Base-by-base conservation (phyloP, 208 protist species). In the Acanthamoeba castellanii region DNA sequence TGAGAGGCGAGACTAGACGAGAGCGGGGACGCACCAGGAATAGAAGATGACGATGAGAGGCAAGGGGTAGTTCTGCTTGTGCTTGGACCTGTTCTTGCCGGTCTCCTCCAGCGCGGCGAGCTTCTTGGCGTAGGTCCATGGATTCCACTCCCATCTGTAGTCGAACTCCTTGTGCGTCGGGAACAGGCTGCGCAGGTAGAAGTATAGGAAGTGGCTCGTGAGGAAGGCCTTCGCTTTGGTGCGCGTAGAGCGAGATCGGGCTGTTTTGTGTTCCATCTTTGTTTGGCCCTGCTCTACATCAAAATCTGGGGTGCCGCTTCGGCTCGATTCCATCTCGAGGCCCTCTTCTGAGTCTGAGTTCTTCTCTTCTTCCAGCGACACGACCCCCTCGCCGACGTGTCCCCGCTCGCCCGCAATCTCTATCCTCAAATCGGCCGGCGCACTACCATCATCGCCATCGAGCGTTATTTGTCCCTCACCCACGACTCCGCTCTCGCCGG, bases 1-100 rank as follows among this genome's bases (percentile, higher is more conserved):
- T 1, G 30, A 85, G 0, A 25, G 6, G 16, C 8, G 22, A 85
- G 47, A 16, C 13, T 50, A 5, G 42, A 22, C 4, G n/a, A 81
- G 11, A 50, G 37, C n/a, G 22, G 18, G 34, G 27, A 27, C n/a
- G 72, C 42, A 88, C 81, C 81, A 88, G 81, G 50, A 66, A 50
- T 88, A 88, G 81, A 88, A 45, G 81, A 88, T 88, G 50, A 88
- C 81, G 81, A 88, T 55, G 81, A 88, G 81, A 32, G 81, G 81
- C 27, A 66, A 59, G 81, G 81, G 81, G 50, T 88, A 88, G 81
- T 88, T 88, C 50, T 88, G 81, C 50, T 88, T 88, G 81, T 88
- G 81, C 50, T 55, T 88, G 22, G 81, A 88, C 20, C 81, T 27
- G 81, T 88, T 88, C 50, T 64, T 55, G 45, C 81, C 81, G n/a